Conservation (phyloP, 2,329 filamentous ascomycete genomes). For the Alternaria sp. region DNA sequence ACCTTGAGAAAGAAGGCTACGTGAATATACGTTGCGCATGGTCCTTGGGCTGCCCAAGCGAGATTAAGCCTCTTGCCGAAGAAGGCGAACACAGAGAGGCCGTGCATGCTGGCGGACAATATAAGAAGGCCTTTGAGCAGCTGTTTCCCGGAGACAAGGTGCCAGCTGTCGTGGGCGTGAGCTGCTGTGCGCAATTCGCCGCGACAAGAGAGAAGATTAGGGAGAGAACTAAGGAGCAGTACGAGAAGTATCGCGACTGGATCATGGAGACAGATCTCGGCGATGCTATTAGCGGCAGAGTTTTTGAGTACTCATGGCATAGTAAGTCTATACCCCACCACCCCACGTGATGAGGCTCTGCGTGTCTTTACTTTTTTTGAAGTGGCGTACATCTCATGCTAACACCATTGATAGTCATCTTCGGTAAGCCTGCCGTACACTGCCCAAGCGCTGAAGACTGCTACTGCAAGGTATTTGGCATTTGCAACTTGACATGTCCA, state of each 20-base stretch:
- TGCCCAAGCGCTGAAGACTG: conserved; percentile 69
- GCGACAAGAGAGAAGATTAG: conserved; percentile 58
- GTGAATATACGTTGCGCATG: conserved; percentile 64
- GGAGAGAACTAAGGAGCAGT: conserved; percentile 58
- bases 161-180: conserved; percentile 58
- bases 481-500: conserved; percentile 61
- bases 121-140: conserved; percentile 58
- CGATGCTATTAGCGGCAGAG: conserved; percentile 61
- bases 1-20: conserved; percentile 61
- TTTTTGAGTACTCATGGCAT: conserved; percentile 69
- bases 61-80: conserved; percentile 58
- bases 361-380: not conserved
- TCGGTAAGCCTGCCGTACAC: conserved; percentile 57
- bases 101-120: conserved; percentile 60
- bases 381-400: conserved; percentile 20
- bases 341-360: conserved; percentile 8
- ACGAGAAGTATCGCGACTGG: conserved; percentile 60
- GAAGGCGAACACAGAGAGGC: conserved; percentile 52
- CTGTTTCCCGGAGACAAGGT: conserved; percentile 55
- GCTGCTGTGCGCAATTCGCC: conserved; percentile 65
- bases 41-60: conserved; percentile 61
- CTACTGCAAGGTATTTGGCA: conserved; percentile 72
- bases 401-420: conserved; percentile 41
- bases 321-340: conserved; percentile 51
- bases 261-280: conserved; percentile 56